Conservation (phyloP, 2,329 filamentous ascomycete species). For the Penicillium sumatraense region DNA sequence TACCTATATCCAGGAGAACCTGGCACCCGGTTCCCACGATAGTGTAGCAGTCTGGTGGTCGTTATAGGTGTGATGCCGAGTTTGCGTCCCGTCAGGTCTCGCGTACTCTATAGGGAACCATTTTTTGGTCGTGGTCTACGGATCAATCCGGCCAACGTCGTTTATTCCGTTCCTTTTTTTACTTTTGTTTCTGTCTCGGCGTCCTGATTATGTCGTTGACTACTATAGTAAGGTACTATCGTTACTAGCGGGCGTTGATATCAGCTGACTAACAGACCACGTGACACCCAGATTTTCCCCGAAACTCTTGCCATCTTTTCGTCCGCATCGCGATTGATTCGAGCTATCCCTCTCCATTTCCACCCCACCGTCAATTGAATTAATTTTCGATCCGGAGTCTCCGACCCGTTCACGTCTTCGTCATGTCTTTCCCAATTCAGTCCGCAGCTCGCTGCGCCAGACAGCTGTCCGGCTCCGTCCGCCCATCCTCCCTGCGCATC, state of each 20-base stretch:
- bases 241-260: background rate
- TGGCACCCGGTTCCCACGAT: no score
- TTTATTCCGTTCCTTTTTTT: no score
- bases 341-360: constrained; percentile 23
- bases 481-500: constrained; percentile 46
- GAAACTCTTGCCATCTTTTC: constrained; percentile 34
- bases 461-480: constrained; percentile 45
- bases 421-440: constrained; percentile 47
- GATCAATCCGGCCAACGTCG: no score
- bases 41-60: no score
- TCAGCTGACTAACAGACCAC: constrained; percentile 26
- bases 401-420: constrained; percentile 15
- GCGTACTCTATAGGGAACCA: no score
- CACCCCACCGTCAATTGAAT: constrained; percentile 15
- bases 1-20: no score
- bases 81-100: no score
- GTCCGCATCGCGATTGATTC: constrained; percentile 24
- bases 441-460: constrained; percentile 49
- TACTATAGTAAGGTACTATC: background rate
- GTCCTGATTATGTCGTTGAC: no score
- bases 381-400: constrained; percentile 6
- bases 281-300: constrained; percentile 42
- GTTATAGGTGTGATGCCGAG: no score
- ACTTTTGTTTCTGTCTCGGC: no score
- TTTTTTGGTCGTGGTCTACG: no score